Conservation (phyloP, 139 green algal genomes). For the Tetradesmus lagerheimii region DNA sequence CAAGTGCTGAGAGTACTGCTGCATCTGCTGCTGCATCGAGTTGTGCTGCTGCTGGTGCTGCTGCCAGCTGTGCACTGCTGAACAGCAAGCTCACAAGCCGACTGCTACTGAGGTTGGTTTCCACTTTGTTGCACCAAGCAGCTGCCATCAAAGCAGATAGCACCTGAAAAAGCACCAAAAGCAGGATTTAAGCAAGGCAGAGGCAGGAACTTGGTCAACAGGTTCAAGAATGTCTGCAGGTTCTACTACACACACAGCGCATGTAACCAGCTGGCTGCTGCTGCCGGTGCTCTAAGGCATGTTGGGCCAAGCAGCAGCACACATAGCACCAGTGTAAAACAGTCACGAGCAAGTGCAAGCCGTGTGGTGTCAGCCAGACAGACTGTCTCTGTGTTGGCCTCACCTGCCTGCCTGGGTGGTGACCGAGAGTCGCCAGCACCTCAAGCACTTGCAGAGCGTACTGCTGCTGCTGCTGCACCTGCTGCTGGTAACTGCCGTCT, state of each 20-base stretch:
- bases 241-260: too few relatives aligned
- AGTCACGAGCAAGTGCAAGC: neutral
- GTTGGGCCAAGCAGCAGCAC: too few relatives aligned
- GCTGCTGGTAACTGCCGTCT: neutral
- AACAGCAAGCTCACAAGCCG: conserved; percentile 13
- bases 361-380: too few relatives aligned
- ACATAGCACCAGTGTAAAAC: too few relatives aligned
- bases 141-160: neutral
- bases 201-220: too few relatives aligned
- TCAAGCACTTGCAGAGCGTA: conserved; percentile 22
- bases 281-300: too few relatives aligned
- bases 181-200: neutral
- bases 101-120: neutral
- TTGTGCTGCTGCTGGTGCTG: conserved; percentile 17
- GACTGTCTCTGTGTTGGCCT: too few relatives aligned
- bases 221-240: too few relatives aligned
- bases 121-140: neutral
- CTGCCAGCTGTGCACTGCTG: conserved; percentile 27
- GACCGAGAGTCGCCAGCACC: conserved; percentile 14
- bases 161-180: conserved; percentile 16
- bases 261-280: too few relatives aligned
- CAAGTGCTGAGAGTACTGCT: neutral
- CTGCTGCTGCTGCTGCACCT: conserved; percentile 7
- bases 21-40: neutral
- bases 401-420: conserved; percentile 1